Conservation (phyloP, 225 moss, liverwort and hornwort species). For the Takakia lepidozioides region DNA sequence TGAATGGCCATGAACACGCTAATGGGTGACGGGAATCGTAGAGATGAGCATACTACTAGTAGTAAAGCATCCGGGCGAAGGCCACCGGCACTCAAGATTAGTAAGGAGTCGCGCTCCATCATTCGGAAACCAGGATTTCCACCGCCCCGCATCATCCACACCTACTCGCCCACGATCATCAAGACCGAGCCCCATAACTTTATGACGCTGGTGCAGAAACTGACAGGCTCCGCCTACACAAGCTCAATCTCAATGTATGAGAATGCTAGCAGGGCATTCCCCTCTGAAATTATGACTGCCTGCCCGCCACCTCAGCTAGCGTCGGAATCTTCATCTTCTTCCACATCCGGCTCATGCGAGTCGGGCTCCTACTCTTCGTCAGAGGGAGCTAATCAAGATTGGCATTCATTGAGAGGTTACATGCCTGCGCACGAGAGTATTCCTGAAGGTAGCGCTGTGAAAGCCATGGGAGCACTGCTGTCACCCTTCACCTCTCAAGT, state of each 20-base stretch:
- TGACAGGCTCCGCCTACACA: slow-evolving; percentile 26
- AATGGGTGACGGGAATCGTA: background rate
- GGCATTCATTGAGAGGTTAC: too few relatives aligned
- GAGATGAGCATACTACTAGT: background rate
- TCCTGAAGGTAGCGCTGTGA: background rate
- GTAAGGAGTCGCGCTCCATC: slow-evolving; percentile 14
- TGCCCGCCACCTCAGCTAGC: slow-evolving; percentile 14
- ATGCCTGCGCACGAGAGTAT: background rate
- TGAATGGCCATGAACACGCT: too few relatives aligned
- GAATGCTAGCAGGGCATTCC: too few relatives aligned
- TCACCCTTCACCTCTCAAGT: slow-evolving; percentile 26
- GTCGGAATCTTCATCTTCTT: slow-evolving; percentile 19
- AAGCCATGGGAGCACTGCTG: slow-evolving; percentile 14
- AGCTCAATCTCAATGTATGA: too few relatives aligned
- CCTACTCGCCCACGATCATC: slow-evolving; percentile 39
- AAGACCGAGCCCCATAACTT: slow-evolving; percentile 43
- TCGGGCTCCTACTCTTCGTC: slow-evolving; percentile 12
- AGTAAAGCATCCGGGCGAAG: slow-evolving; percentile 23
- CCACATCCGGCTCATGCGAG: slow-evolving; percentile 5
- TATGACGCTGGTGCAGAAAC: slow-evolving; percentile 36
- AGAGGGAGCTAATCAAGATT: background rate
- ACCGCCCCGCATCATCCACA: slow-evolving; percentile 37
- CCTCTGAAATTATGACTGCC: too few relatives aligned
- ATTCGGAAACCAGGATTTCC: too few relatives aligned
- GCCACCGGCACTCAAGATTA: slow-evolving; percentile 26